phyloP scores from a whole-genome alignment of 768 basidiomycete species.

The Macrolepiota dolichaula region DNA sequence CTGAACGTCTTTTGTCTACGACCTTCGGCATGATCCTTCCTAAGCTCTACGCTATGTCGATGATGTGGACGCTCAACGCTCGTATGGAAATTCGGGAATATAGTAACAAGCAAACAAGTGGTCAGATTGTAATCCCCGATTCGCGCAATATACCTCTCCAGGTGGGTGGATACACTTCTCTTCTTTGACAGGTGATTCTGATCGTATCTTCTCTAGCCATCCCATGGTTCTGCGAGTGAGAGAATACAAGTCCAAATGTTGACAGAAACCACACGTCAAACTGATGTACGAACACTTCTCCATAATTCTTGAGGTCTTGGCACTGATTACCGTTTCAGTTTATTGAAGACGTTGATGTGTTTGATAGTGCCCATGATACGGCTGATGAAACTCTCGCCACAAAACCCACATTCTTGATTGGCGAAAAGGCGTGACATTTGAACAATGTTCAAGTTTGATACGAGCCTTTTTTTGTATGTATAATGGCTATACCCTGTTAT shows the following conservation, averaged over 20 bases:
- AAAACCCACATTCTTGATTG: neutral
- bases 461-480: neutral
- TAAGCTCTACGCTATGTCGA: slow-evolving; percentile 20
- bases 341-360: slow-evolving; percentile 1
- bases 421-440: neutral
- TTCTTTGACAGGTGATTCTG: neutral
- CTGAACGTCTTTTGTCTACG: slow-evolving; percentile 22
- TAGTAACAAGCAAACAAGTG: neutral
- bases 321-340: neutral
- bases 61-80: slow-evolving; percentile 12
- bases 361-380: neutral
- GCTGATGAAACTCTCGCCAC: neutral
- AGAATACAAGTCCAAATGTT: slow-evolving; percentile 1
- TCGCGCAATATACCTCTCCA: neutral
- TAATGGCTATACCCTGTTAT: neutral
- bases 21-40: slow-evolving; percentile 28
- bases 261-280: slow-evolving; percentile 1
- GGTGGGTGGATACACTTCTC: neutral
- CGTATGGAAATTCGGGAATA: neutral
- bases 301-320: neutral
- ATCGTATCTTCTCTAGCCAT: neutral
- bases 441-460: neutral
- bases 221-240: neutral
- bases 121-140: neutral
- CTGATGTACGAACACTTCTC: neutral